Base-by-base conservation (phyloP, 768 basidiomycete species). In the Calocybe indica region DNA sequence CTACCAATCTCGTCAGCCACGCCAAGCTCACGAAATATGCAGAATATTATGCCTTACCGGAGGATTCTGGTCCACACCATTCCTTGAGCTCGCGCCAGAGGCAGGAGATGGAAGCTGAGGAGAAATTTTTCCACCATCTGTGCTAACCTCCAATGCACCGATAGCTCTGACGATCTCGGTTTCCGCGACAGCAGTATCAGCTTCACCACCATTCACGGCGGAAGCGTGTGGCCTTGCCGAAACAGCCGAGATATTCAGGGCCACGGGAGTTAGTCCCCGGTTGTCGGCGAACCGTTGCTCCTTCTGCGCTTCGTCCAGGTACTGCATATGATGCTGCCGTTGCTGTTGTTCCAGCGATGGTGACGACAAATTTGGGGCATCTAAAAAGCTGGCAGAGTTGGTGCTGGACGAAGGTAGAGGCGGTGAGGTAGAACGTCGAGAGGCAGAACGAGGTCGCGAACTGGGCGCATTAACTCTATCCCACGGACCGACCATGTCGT, bases 21-120 rank as follows among this genome's bases (percentile, higher is more conserved):
- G n/a, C 22, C 36, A 43, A 45, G 29, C 29, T 11, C 13, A 41
- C 7, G 37, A 48, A 14, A 15, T 13, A 29, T 9, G 31, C 37
- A 48, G 31, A 50, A 14, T 32, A 48, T 47, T 43, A 50, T 29
- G 32, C 72, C 82, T 61, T 61, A 86, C 84, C 10, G 94, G 94
- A 57, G 94, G 94, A 63, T 98, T 97, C 70, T 95, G 92, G 67
- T 98, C 95, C 33, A 83, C 70, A 9, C 70, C 71, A 49, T 71
- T 72, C 43, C 65, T 57, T 5, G 71, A 70, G 34, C 83, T 79
- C 7, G 76, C 71, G 47, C 81, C 79, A 14, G 85, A 86, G 41
- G 79, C 79, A 39, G 88, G 88, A 4, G 85, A 88, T 10, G 88
- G 85, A 29, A 89, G 60, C 58, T 88, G 85, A 3, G 88, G 88